Base-by-base conservation (phyloP, 208 protist genomes). In the Acanthamoeba culbertsoni region DNA sequence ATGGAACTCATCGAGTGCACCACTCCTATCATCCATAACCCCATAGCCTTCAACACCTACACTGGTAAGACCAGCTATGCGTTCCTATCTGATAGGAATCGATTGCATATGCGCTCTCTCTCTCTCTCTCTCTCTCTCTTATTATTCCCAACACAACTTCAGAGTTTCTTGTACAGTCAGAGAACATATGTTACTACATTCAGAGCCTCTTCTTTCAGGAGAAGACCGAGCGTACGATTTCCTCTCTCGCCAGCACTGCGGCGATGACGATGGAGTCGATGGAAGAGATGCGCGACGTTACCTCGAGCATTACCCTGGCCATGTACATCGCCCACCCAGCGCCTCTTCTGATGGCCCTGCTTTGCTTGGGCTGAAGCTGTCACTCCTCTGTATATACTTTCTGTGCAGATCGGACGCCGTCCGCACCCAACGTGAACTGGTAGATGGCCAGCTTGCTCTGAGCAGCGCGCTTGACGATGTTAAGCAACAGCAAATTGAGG, bases 1-100 rank as follows among this genome's bases (percentile, higher is more conserved):
- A 86, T 86, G 73, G n/a, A 86, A 28, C 45, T 86, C 40, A 57
- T 86, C 12, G 73, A 86, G 37, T 86, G 73, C 73, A 86, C 73
- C 23, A 26, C n/a, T 26, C 73, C 73, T 7, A 86, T 86, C 40
- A 20, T 28, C 7, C 28, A 86, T n/a, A 57, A 86, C 45, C 73
- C 73, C 6, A 86, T 86, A n/a, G 73, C 73, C 14, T 86, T 86
- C 73, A 86, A 86, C 73, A 33, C 73, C 20, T 86, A 86, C 45
- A 86, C 73, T 1, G 73, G 73, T 86, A 37, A 2, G 43, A 8
- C 4, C 62, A 14, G 5, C n/a, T 23, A 2, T 2, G 31, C n/a
- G n/a, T n/a, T n/a, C n/a, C n/a, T n/a, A n/a, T n/a, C n/a, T n/a
- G n/a, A n/a, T n/a, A n/a, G n/a, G n/a, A n/a, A n/a, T n/a, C n/a